Evolutionary conservation across 73 alveolate genomes (phyloP).

Genomic region (Paraurostyla sp.): DNA sequence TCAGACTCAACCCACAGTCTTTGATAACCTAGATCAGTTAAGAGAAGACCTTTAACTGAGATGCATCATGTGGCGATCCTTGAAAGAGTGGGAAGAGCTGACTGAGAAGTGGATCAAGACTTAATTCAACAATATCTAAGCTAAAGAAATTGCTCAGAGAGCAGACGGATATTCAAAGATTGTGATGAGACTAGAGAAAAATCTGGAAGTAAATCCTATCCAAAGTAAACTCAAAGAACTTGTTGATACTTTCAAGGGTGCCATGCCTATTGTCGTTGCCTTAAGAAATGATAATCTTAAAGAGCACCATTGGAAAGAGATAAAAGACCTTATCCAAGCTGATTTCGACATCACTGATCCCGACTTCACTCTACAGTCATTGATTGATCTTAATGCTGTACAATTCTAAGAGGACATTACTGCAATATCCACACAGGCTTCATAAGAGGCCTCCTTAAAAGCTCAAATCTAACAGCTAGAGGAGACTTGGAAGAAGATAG

Average conservation of each 20-base stretch:
- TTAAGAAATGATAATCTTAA: conserved; percentile 81
- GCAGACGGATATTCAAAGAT: conserved; percentile 84
- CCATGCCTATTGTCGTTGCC: conserved; percentile 92
- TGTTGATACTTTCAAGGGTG: conserved; percentile 85
- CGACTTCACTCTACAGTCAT: conserved; percentile 81
- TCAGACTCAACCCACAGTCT: conserved; percentile 72
- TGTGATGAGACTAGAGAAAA: conserved; percentile 83
- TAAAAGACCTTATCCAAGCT: conserved; percentile 79
- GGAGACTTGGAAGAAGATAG: conserved; percentile 83
- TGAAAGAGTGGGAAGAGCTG: conserved; percentile 86
- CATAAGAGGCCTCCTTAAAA: conserved; percentile 83
- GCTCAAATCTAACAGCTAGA: conserved; percentile 70
- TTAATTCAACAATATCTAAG: conserved; percentile 74
- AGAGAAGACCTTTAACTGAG: conserved; percentile 79
- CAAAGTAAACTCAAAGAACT: conserved; percentile 78
- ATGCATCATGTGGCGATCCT: conserved; percentile 87
- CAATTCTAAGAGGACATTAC: conserved; percentile 78
- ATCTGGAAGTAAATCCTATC: conserved; percentile 83
- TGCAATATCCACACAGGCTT: conserved; percentile 85
- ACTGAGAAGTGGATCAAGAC: conserved; percentile 76
- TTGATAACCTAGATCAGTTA: conserved; percentile 78
- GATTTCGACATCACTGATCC: conserved; percentile 83
- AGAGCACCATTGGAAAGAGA: conserved; percentile 88
- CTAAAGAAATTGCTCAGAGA: conserved; percentile 79
- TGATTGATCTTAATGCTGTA: conserved; percentile 82